phyloP scores from a whole-genome alignment of 345 rosid species.

The Turnera subulata region DNA sequence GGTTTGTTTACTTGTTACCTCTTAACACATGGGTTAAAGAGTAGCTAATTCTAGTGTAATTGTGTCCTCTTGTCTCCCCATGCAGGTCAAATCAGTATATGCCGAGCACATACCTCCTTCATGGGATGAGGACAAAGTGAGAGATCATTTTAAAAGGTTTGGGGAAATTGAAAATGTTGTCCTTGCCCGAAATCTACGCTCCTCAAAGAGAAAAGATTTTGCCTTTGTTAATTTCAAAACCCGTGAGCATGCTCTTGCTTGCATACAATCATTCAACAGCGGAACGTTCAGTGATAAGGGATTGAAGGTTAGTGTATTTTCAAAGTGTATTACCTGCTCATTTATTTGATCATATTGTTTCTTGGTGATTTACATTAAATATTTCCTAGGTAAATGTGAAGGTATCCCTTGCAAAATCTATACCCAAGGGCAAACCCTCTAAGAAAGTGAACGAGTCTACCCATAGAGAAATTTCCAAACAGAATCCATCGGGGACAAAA shows the following conservation, averaged over 20 bases:
- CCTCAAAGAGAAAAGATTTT: slow-evolving; percentile 32
- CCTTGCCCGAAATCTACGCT: slow-evolving; percentile 29
- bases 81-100: slow-evolving; percentile 34
- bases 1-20: slow-evolving; percentile 22
- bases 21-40: not conserved
- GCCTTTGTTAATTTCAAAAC: slow-evolving; percentile 27
- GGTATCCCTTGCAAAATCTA: slow-evolving; percentile 32
- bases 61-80: not conserved
- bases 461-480: slow-evolving; percentile 9
- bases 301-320: slow-evolving; percentile 18
- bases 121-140: slow-evolving; percentile 29
- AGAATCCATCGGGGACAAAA: not conserved
- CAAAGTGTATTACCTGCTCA: slow-evolving; percentile 27
- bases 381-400: slow-evolving; percentile 26
- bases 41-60: not conserved
- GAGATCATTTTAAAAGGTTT: slow-evolving; percentile 21
- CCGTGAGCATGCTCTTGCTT: slow-evolving; percentile 28
- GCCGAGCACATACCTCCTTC: slow-evolving; percentile 31
- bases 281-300: slow-evolving; percentile 8
- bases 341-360: slow-evolving; percentile 19
- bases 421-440: slow-evolving; percentile 18
- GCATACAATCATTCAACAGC: slow-evolving; percentile 21
- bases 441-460: slow-evolving; percentile 9
- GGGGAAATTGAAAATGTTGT: slow-evolving; percentile 35
- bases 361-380: slow-evolving; percentile 16